Evolutionary conservation across 1,139 yeast genomes (phyloP).

Genomic region (Tardiomyces blankii): DNA sequence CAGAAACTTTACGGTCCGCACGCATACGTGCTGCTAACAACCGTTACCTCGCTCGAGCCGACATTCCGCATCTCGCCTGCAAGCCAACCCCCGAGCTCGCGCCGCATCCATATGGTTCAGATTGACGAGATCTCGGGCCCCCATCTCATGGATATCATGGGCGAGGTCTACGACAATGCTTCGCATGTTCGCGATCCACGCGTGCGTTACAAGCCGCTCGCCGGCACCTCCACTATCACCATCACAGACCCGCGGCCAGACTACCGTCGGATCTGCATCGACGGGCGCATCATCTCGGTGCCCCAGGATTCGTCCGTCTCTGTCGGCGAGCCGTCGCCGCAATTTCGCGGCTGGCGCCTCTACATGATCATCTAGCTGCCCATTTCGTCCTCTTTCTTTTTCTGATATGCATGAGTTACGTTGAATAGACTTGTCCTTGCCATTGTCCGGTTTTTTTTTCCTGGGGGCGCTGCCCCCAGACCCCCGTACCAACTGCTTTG

Average conservation of each 20-base stretch:
- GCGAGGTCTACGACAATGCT: constrained; percentile 47
- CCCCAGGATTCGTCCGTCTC: constrained; percentile 13
- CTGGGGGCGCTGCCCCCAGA: too few relatives aligned
- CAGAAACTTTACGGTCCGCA: constrained; percentile 31
- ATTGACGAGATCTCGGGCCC: constrained; percentile 33
- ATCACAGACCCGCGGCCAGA: constrained; percentile 13
- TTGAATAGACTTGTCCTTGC: not conserved
- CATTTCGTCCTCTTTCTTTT: too few relatives aligned
- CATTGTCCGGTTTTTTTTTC: too few relatives aligned
- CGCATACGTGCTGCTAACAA: constrained; percentile 57
- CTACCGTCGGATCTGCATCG: constrained; percentile 27
- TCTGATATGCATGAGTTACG: not conserved
- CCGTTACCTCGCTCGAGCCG: constrained; percentile 54
- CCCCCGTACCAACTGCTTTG: too few relatives aligned
- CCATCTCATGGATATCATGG: constrained; percentile 45
- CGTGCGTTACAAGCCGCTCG: constrained; percentile 19
- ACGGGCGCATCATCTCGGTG: constrained; percentile 21
- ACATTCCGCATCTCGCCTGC: constrained; percentile 63
- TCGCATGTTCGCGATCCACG: constrained; percentile 35
- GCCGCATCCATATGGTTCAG: constrained; percentile 39
- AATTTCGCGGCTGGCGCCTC: not conserved
- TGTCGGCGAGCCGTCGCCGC: constrained; percentile 5
- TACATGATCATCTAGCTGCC: not conserved
- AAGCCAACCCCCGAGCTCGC: constrained; percentile 40
- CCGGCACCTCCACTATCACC: constrained; percentile 7